These are phyloP conservation scores for baker's yeast (Saccharomyces cerevisiae) DNA, from an alignment of 805 yeast species.

Conservation along the genomic window DNA sequence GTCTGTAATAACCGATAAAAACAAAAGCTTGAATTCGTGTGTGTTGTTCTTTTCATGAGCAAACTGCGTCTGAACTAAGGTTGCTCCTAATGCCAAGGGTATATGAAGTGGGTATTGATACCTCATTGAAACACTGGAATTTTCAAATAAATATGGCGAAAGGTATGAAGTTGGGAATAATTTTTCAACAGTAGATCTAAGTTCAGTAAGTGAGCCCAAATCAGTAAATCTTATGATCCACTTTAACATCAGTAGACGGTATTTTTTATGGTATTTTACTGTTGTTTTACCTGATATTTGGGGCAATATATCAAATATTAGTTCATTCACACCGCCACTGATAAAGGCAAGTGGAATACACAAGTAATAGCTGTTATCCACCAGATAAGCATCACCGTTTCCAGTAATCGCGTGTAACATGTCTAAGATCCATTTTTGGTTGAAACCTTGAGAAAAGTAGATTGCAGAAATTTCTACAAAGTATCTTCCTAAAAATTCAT, in stretches of 20 bases:
- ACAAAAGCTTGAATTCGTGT: slow-evolving; percentile 9
- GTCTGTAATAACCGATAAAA: slow-evolving; percentile 16
- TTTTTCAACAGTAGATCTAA: slow-evolving; percentile 3
- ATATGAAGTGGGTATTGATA: slow-evolving; percentile 17
- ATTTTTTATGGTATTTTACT: neutral
- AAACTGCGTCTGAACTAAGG: slow-evolving; percentile 5
- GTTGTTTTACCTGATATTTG: slow-evolving; percentile 7
- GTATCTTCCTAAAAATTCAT: slow-evolving; percentile 10
- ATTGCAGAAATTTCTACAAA: slow-evolving; percentile 15
- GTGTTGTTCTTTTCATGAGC: neutral
- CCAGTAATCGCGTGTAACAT: slow-evolving; percentile 3
- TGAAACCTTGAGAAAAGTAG: slow-evolving; percentile 12
- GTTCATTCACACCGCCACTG: slow-evolving; percentile 5
- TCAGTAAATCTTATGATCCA: slow-evolving; percentile 13
- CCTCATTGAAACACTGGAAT: neutral
- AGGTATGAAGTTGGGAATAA: neutral
- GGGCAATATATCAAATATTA: neutral
- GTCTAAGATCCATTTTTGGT: slow-evolving; percentile 4
- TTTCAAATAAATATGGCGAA: slow-evolving; percentile 2
- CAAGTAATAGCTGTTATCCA: slow-evolving; percentile 10
- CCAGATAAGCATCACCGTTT: slow-evolving; percentile 7
- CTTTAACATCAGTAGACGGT: slow-evolving; percentile 3
- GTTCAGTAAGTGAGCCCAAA: slow-evolving; percentile 11
- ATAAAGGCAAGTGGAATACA: slow-evolving; percentile 15
- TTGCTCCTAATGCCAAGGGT: slow-evolving; percentile 4